Evolutionary conservation across 1,284 basidiomycete genomes (phyloP).

Genomic region (Coniophora puteana): DNA sequence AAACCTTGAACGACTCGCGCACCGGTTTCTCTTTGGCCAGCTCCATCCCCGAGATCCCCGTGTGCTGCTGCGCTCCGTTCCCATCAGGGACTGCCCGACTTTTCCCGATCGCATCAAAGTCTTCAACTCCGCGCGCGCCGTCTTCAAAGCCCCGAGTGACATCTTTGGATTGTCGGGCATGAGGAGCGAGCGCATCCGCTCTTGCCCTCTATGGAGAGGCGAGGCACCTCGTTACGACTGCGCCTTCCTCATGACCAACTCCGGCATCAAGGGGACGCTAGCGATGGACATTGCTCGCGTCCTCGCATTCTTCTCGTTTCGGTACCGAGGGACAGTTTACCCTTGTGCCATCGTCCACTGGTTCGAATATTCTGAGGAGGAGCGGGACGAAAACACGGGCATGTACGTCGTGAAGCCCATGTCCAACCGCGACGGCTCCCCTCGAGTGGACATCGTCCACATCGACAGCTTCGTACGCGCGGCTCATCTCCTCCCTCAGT

Average conservation of each 20-base stretch:
- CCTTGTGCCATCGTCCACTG: conserved; percentile 8
- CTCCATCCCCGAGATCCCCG: background rate
- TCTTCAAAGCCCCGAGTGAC: conserved; percentile 5
- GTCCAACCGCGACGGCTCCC: conserved; percentile 4
- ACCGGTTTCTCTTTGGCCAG: background rate
- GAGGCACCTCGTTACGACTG: conserved; percentile 1
- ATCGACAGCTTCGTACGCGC: conserved; percentile 3
- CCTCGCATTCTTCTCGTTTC: conserved; percentile 8
- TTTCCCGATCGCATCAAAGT: conserved; percentile 4
- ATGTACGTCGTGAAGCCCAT: conserved; percentile 9
- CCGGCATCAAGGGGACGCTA: conserved; percentile 11
- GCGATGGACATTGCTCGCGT: conserved; percentile 10
- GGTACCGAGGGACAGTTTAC: conserved; percentile 2
- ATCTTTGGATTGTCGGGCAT: conserved; percentile 1
- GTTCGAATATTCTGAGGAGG: conserved; percentile 5
- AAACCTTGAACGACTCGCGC: background rate
- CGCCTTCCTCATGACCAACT: conserved; percentile 2
- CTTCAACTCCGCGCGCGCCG: background rate
- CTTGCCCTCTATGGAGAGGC: conserved; percentile 2
- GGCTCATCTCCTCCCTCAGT: conserved; percentile 12
- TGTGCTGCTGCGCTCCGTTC: too few relatives aligned
- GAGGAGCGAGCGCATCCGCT: background rate
- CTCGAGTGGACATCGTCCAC: conserved; percentile 9
- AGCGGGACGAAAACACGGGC: conserved; percentile 6
- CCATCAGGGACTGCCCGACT: background rate